Evolutionary conservation across 2,329 filamentous ascomycete genomes (phyloP).

Genomic region (Tolypocladium ophioglossoides): DNA sequence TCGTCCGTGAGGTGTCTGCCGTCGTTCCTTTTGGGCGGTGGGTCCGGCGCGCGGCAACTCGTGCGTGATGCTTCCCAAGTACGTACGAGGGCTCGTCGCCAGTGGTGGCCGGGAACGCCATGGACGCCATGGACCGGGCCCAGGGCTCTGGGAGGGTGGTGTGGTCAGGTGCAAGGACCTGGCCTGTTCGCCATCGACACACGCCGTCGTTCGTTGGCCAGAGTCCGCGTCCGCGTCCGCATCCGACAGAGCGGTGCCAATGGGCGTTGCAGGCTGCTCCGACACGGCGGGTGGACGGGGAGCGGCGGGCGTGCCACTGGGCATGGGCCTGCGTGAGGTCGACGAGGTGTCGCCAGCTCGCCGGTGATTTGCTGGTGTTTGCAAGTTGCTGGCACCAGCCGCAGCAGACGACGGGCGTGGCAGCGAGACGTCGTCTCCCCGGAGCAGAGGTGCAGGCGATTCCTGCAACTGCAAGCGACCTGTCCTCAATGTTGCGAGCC

Average conservation of each 20-base stretch:
- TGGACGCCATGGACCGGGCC: background rate
- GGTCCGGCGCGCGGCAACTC: background rate
- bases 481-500: background rate
- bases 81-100: too few species aligned
- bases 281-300: background rate
- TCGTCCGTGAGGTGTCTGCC: background rate
- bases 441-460: background rate
- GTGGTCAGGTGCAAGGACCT: background rate
- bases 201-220: background rate
- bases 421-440: background rate
- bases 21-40: background rate
- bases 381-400: background rate
- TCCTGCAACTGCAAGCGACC: background rate
- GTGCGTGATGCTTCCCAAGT: background rate
- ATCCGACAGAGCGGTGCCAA: conserved; percentile 11
- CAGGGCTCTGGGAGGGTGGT: background rate
- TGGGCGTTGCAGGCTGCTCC: conserved; percentile 4
- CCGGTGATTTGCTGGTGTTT: too few species aligned
- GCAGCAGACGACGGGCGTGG: background rate
- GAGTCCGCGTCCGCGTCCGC: conserved; percentile 4
- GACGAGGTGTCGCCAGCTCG: background rate
- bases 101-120: background rate
- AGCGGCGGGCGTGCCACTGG: background rate
- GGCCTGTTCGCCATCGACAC: background rate
- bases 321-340: too few species aligned